Percentiles rank a stretch among this genome's conserved stretches.
phyloP scores from a whole-genome alignment of 2,329 filamentous ascomycete species.

The Colletotrichum tabaci region DNA sequence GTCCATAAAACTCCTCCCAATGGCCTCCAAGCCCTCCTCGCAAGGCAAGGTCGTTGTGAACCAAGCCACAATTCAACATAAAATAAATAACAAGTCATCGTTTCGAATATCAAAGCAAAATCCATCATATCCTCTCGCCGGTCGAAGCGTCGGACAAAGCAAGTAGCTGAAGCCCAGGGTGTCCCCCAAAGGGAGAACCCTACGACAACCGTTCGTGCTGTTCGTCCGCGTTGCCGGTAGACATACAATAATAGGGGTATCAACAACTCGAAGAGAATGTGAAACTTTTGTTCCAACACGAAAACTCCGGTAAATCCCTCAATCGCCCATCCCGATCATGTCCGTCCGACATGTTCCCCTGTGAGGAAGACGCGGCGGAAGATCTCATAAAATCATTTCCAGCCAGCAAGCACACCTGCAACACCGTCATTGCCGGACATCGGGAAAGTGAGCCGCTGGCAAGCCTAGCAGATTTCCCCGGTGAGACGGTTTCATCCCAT shows the following conservation, averaged over 20 bases:
- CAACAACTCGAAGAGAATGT: slow-evolving; percentile 43
- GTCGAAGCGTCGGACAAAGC: background rate
- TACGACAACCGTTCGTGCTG: background rate
- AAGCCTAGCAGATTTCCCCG: background rate
- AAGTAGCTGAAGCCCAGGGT: background rate
- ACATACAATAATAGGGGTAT: slow-evolving; percentile 43
- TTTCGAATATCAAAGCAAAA: slow-evolving; percentile 33
- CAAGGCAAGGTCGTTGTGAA: slow-evolving; percentile 14
- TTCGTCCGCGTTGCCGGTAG: background rate
- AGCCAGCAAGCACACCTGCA: slow-evolving; percentile 32
- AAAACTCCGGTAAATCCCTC: slow-evolving; percentile 39
- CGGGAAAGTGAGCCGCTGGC: background rate
- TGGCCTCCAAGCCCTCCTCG: slow-evolving; percentile 35
- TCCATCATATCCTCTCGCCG: slow-evolving; percentile 30
- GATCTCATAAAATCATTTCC: slow-evolving; percentile 33
- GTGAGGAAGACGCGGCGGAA: slow-evolving; percentile 10
- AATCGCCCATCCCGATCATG: slow-evolving; percentile 35
- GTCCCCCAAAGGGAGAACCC: background rate
- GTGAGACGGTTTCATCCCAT: slow-evolving; percentile 17
- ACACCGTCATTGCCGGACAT: slow-evolving; percentile 7
- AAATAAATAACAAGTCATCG: slow-evolving; percentile 25
- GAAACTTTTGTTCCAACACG: slow-evolving; percentile 42
- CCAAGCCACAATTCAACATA: slow-evolving; percentile 20
- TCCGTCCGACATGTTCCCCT: background rate
- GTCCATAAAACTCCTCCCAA: slow-evolving; percentile 25